Percentiles rank a stretch among this genome's conserved stretches.
Conservation (phyloP, 2,329 filamentous ascomycete species). For the Lasiodiplodia sp. region DNA sequence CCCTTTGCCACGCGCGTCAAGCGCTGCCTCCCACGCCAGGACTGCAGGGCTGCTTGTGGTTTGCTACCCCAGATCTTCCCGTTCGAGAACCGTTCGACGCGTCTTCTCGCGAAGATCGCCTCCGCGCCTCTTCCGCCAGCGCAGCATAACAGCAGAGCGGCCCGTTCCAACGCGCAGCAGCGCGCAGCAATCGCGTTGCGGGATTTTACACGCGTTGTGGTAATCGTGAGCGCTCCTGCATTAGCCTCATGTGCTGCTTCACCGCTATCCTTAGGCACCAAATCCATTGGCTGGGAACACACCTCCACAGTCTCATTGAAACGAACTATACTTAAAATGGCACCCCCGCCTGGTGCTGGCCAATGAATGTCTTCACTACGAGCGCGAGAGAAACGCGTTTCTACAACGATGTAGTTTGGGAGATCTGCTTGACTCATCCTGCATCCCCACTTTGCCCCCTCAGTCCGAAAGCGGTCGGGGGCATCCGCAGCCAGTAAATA, state of each 20-base stretch:
- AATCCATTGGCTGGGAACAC: conserved; percentile 14
- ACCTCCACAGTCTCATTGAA: conserved; percentile 3
- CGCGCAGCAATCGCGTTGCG: conserved; percentile 5
- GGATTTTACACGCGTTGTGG: conserved; percentile 25
- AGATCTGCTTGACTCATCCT: conserved; percentile 48
- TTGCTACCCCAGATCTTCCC: conserved; percentile 22
- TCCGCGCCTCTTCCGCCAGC: conserved; percentile 12
- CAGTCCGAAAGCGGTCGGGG: no score
- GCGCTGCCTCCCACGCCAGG: neutral
- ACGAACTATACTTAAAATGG: conserved; percentile 6
- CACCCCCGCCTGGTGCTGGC: neutral
- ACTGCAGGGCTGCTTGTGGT: conserved; percentile 16
- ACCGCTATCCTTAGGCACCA: conserved; percentile 9
- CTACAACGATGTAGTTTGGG: conserved; percentile 33
- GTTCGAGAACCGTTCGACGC: conserved; percentile 21
- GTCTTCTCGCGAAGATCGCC: conserved; percentile 20
- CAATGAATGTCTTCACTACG: conserved; percentile 28
- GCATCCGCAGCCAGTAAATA: conserved; percentile 18
- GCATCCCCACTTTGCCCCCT: conserved; percentile 45
- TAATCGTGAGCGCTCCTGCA: conserved; percentile 10
- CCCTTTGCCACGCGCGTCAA: conserved; percentile 1
- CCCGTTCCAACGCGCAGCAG: conserved; percentile 10
- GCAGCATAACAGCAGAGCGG: conserved; percentile 15
- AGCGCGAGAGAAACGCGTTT: conserved; percentile 53
- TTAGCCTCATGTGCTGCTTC: conserved; percentile 17